phyloP scores from a whole-genome alignment of 352 stramenopile species.

The Phytophthora megakarya region DNA sequence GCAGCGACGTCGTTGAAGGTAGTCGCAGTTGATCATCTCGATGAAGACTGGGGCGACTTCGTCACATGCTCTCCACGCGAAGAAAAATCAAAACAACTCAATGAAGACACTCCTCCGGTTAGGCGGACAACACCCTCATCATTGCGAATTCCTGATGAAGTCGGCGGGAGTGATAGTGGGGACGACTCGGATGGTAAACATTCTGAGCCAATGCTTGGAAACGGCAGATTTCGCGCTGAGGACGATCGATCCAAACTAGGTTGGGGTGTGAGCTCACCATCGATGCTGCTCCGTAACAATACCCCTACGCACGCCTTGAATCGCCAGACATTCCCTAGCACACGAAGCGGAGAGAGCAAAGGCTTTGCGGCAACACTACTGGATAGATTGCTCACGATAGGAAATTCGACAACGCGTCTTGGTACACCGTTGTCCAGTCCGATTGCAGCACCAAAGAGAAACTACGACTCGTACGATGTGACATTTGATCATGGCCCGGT shows the following conservation, averaged over 20 bases:
- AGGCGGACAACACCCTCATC: neutral
- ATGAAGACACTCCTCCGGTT: neutral
- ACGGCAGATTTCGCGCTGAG: slow-evolving; percentile 12
- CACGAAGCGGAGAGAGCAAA: slow-evolving; percentile 15
- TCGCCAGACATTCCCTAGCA: slow-evolving; percentile 18
- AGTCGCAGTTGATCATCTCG: slow-evolving; percentile 35
- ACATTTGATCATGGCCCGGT: slow-evolving; percentile 68
- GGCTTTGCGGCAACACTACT: slow-evolving; percentile 25
- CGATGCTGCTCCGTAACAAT: slow-evolving; percentile 23
- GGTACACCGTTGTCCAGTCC: neutral
- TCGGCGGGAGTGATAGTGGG: slow-evolving; percentile 3
- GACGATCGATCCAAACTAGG: slow-evolving; percentile 7
- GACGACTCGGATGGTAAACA: slow-evolving; percentile 20
- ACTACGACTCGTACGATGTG: slow-evolving; percentile 75
- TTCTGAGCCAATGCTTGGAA: slow-evolving; percentile 12
- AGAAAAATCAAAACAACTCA: slow-evolving; percentile 11
- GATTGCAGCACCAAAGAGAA: slow-evolving; percentile 23
- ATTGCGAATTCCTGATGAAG: slow-evolving; percentile 12
- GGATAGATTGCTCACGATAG: slow-evolving; percentile 13
- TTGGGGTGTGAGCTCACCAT: slow-evolving; percentile 10
- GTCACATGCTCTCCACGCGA: slow-evolving; percentile 37
- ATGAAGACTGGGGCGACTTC: slow-evolving; percentile 72
- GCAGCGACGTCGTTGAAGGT: slow-evolving; percentile 44
- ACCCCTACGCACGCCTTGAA: slow-evolving; percentile 30
- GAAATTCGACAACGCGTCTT: slow-evolving; percentile 19